phyloP scores from a whole-genome alignment of 2,329 filamentous ascomycete species.

The Colletotrichum truncatum region DNA sequence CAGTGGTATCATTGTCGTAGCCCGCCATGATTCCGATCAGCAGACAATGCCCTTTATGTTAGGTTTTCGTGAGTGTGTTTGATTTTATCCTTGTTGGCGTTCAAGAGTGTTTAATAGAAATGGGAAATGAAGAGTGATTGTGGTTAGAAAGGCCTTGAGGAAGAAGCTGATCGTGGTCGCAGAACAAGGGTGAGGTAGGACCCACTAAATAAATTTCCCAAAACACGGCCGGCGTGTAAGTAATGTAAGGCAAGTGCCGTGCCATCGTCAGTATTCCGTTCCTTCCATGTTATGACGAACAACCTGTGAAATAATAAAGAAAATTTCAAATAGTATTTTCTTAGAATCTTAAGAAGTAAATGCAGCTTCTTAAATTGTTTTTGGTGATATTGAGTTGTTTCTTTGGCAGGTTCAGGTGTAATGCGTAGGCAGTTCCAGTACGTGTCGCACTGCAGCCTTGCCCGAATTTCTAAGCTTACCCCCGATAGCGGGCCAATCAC shows the following conservation, averaged over 20 bases:
- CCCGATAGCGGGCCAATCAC: conserved; percentile 19
- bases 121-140: background rate
- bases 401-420: background rate
- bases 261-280: background rate
- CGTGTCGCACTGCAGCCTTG: conserved; percentile 33
- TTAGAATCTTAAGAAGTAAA: too few species aligned
- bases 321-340: too few species aligned
- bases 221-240: background rate
- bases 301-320: too few species aligned
- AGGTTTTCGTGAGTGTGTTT: background rate
- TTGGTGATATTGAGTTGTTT: background rate
- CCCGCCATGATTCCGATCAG: conserved; percentile 30
- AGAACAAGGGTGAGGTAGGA: background rate
- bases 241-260: background rate
- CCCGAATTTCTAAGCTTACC: conserved; percentile 24
- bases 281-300: background rate
- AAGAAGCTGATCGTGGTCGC: conserved; percentile 15
- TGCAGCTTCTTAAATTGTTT: too few species aligned
- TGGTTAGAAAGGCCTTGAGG: background rate
- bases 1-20: conserved; percentile 15
- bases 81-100: background rate
- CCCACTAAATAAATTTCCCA: conserved; percentile 2
- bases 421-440: conserved; percentile 24
- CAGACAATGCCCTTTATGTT: too few species aligned
- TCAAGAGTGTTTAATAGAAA: background rate